Conservation (phyloP, 139 green algal species). For the Choricystis sp. region DNA sequence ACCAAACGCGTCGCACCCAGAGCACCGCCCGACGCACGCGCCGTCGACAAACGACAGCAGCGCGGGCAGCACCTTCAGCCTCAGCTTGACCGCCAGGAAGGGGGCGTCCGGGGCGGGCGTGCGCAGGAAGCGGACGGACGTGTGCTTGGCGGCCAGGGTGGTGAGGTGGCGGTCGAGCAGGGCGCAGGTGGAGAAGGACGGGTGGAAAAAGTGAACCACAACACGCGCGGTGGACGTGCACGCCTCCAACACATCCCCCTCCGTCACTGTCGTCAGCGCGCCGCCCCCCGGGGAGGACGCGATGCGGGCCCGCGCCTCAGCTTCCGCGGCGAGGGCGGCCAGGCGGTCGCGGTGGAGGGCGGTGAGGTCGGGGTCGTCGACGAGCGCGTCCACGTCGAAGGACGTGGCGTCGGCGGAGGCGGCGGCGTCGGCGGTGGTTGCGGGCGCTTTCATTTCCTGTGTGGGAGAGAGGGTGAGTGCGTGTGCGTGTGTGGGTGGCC, state of each 20-base stretch:
- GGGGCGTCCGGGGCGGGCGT: constrained; percentile 52
- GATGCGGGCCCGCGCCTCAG: constrained; percentile 36
- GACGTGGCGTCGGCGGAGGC: no score
- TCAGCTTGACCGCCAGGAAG: constrained; percentile 83
- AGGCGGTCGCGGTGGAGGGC: constrained; percentile 40
- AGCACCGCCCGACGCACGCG: constrained; percentile 40
- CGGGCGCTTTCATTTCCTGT: neutral
- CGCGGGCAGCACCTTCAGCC: constrained; percentile 64
- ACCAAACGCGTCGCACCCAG: constrained; percentile 78
- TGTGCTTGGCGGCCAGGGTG: constrained; percentile 45
- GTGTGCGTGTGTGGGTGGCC: no score
- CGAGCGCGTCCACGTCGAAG: constrained; percentile 58
- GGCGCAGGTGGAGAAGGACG: constrained; percentile 73
- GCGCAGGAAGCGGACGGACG: constrained; percentile 75
- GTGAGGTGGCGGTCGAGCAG: constrained; percentile 79
- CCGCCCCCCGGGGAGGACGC: no score
- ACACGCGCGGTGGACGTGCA: neutral
- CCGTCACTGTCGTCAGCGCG: constrained; percentile 55
- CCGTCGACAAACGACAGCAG: constrained; percentile 58
- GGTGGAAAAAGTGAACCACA: neutral
- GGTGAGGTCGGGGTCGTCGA: constrained; percentile 45
- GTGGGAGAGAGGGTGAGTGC: no score
- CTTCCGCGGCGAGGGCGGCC: constrained; percentile 40
- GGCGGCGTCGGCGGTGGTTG: neutral
- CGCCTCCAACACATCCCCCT: constrained; percentile 34